Evolutionary conservation across 176 grass and related monocot genomes (phyloP), one percentile per base, ranked within the genome.

Genomic region (Olyra latifolia): DNA sequence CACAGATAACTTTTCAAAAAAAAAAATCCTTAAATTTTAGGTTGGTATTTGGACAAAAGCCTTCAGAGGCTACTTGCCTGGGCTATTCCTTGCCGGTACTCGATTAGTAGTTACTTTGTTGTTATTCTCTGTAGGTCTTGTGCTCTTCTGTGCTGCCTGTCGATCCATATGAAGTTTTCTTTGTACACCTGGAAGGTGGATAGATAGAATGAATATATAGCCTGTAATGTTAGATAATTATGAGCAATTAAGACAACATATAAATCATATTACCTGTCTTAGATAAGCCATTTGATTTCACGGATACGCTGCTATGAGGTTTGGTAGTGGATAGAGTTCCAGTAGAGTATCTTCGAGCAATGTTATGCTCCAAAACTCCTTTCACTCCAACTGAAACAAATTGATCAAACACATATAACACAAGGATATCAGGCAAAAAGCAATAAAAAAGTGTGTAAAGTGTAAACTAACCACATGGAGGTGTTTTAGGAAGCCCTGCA

Each of bases 111-210:
- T 76, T 56, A 82, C 72, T 84, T 86, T 95, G 39, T 48, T 85
- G 73, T 55, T 87, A 77, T 75, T 95, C 70, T 93, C 90, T 1
- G 79, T 82, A 42, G 90, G 29, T 50, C 81, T 90, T 60, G 72
- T 82, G 74, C 17, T 88, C 80, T 93, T 99, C 29, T 81, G 87
- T 25, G 87, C 66, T 62, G 69, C 79, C 86, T 86, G 93, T 15
- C 87, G 88, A 72, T 91, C 88, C 81, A 99, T 78, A 44, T 93
- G 83, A 81, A 99, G 87, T 86, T 99, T 99, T 80, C 97, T 88
- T 84, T 99, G 97, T 28, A 89, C 93, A 61, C 88, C 97, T 99
- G 80, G 14, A 75, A 69, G 53, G 79, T 71, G 8, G 12, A 67
- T 63, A 73, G 30, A 19, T 41, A 57, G 10, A 83, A 66, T 47